Percentiles rank a stretch among this genome's conserved stretches.
Evolutionary conservation across 2,329 filamentous ascomycete genomes (phyloP).

Genomic region (Stagonosporopsis rhizophila): DNA sequence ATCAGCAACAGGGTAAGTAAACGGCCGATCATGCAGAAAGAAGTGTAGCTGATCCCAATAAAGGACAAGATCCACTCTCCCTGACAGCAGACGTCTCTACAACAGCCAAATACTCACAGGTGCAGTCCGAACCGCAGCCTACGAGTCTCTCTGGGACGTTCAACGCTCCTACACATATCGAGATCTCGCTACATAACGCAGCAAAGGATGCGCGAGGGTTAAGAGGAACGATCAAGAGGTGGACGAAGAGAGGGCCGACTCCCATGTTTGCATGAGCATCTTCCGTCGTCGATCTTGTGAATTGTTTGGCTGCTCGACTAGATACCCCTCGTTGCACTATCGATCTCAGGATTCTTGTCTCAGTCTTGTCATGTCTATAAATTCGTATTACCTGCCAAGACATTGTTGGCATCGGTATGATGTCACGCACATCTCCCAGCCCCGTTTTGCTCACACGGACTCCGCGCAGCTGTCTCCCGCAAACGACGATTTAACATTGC

Average conservation of each 20-base stretch:
- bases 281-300: not conserved
- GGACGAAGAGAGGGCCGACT: constrained; percentile 16
- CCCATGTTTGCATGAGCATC: not conserved
- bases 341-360: not conserved
- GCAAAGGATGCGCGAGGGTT: constrained; percentile 20
- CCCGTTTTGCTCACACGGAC: constrained; percentile 5
- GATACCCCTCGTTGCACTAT: constrained; percentile 2
- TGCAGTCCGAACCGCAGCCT: constrained; percentile 11
- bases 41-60: constrained; percentile 1
- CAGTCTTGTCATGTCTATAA: not conserved
- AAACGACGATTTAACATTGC: constrained; percentile 8
- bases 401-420: constrained; percentile 8
- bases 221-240: constrained; percentile 20
- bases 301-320: not conserved
- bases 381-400: constrained; percentile 9
- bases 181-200: constrained; percentile 29
- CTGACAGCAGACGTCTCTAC: constrained; percentile 11
- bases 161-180: constrained; percentile 37
- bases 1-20: constrained; percentile 4
- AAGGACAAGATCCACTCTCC: constrained; percentile 8
- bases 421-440: constrained; percentile 7
- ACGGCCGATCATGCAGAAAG: not conserved
- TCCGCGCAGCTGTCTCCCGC: constrained; percentile 8
- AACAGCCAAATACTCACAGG: constrained; percentile 11
- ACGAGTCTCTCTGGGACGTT: constrained; percentile 35